Conservation (phyloP, 108 stramenopile genomes). For the Hondaea fermentalgiana region DNA sequence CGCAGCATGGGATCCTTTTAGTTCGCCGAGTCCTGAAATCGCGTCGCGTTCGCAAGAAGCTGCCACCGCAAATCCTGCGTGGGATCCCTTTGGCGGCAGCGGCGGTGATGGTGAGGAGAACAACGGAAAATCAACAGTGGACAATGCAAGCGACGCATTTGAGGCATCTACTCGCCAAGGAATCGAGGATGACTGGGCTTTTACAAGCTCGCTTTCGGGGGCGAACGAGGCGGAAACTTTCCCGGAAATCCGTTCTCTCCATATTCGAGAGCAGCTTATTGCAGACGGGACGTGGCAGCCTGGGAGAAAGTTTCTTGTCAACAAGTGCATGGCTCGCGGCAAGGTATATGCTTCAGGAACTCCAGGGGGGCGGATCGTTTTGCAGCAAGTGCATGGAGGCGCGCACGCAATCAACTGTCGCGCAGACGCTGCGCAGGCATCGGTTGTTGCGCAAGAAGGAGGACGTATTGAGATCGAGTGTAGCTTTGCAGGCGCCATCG, state of each 20-base stretch:
- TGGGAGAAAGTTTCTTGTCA: background rate
- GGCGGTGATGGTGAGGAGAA: too few species aligned
- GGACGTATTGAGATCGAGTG: background rate
- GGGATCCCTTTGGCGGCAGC: too few species aligned
- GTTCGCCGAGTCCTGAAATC: too few species aligned
- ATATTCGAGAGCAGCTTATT: background rate
- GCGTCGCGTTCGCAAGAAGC: too few species aligned
- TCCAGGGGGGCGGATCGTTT: background rate
- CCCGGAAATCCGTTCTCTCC: background rate
- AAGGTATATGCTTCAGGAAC: background rate
- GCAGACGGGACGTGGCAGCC: background rate
- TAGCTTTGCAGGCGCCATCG: background rate
- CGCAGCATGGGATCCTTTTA: too few species aligned
- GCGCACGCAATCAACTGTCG: background rate
- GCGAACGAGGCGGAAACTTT: background rate
- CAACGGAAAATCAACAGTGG: too few species aligned
- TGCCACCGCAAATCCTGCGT: too few species aligned
- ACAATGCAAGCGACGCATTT: too few species aligned
- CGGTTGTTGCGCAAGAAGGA: background rate
- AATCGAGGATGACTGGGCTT: background rate
- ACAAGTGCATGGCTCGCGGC: background rate
- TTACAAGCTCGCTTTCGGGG: background rate
- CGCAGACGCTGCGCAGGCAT: background rate
- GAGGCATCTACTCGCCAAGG: too few species aligned
- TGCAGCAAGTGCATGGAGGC: background rate